Evolutionary conservation across 805 yeast species (phyloP), one percentile per base, ranked within the genome.

Genomic region (Kazachstania africana): DNA sequence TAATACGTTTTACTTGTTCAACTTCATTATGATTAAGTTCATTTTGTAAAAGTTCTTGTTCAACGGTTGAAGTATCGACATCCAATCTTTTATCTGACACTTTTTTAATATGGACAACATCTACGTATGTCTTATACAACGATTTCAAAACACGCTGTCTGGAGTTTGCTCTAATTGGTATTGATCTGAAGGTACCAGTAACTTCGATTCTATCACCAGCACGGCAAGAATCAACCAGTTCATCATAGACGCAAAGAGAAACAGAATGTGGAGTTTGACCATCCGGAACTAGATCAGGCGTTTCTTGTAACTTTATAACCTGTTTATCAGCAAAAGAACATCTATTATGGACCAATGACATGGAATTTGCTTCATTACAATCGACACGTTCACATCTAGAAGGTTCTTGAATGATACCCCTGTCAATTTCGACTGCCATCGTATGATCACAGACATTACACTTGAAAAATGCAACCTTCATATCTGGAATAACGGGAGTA

Each of bases 251-350:
- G 62, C 95, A 84, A 18, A 91, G 62, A 5, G 94, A 83, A 29
- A 91, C 82, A 10, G 95, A 78, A 57, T 91, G 98, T 2, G 98
- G 98, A 3, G 98, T 91, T 59, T 91, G 98, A 12, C 98, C 98
- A 59, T 82, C 97, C 4, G 98, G 98, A 12, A 88, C 94, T 39
- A 75, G 67, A 56, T 91, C 98, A 1, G 95, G 95, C 0, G 95
- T 85, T 57, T 91, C 98, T 59, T 91, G 98, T 26, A 91, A 62
- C 48, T 83, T 82, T 43, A 91, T 75, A 18, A 91, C 88, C 59
- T 91, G 99, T 51, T 88, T 91, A 57, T 91, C 96, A 16, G 94
- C 91, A 58, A 88, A 91, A 1, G 83, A 70, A 23, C 94, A 81
- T 44, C 98, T 70, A 55, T 91, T 91, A 59, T 91, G 98, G 13